phyloP scores from a whole-genome alignment of 78 protist genomes.

The Dictyostelium intermedium region DNA sequence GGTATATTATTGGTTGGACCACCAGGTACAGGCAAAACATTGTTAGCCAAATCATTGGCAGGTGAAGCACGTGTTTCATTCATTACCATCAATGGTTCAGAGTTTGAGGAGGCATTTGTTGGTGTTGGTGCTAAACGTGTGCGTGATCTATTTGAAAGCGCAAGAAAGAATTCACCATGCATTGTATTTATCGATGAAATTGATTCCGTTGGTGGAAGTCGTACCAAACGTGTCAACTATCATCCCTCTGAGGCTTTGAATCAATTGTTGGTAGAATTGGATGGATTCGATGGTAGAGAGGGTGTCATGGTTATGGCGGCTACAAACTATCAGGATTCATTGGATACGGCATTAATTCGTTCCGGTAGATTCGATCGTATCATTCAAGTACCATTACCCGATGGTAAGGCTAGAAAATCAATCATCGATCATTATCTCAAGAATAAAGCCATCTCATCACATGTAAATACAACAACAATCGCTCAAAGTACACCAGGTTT shows the following conservation, averaged over 20 bases:
- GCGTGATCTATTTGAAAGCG: constrained; percentile 92
- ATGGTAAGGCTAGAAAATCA: constrained; percentile 79
- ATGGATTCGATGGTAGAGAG: constrained; percentile 81
- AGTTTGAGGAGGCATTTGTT: constrained; percentile 96
- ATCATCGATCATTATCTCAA: constrained; percentile 71
- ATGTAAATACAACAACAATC: constrained; percentile 64
- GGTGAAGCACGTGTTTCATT: constrained; percentile 95
- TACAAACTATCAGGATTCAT: constrained; percentile 92
- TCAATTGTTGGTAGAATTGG: constrained; percentile 93
- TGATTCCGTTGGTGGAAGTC: constrained; percentile 94
- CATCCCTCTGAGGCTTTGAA: constrained; percentile 91
- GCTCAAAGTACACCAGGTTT: constrained; percentile 92
- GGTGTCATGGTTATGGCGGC: constrained; percentile 96
- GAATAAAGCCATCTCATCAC: not conserved
- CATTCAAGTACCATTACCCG: constrained; percentile 90
- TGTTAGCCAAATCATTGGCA: constrained; percentile 96
- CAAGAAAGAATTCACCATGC: constrained; percentile 89
- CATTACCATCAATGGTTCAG: constrained; percentile 89
- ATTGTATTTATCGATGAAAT: constrained; percentile 97
- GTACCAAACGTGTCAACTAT: constrained; percentile 73
- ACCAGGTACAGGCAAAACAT: constrained; percentile 98
- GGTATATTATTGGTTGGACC: constrained; percentile 95
- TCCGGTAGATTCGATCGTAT: constrained; percentile 96
- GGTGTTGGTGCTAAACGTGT: constrained; percentile 97
- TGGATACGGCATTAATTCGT: constrained; percentile 93